Evolutionary conservation across 208 protist genomes (phyloP).

Genomic region (Leishmania major): DNA sequence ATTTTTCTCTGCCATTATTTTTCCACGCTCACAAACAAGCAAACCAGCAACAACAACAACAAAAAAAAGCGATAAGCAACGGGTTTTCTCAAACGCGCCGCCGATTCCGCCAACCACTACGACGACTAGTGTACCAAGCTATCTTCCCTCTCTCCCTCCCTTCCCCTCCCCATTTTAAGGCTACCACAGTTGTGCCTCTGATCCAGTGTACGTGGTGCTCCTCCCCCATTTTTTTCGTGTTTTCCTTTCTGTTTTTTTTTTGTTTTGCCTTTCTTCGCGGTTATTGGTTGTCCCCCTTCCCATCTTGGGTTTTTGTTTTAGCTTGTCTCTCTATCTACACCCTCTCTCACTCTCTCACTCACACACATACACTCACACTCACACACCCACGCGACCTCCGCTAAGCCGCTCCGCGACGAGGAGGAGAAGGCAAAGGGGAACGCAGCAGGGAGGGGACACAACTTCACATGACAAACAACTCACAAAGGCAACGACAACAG

Average conservation of each 20-base stretch:
- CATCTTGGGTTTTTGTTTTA: not conserved
- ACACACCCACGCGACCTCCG: no score
- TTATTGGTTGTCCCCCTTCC: not conserved
- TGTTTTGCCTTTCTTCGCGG: not conserved
- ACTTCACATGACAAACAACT: no score
- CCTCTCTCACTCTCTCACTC: not conserved
- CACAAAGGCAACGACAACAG: no score
- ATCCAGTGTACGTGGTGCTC: not conserved
- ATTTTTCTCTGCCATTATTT: not conserved
- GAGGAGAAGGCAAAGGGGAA: not conserved
- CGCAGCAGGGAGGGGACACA: no score
- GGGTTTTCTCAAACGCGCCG: constrained; percentile 7
- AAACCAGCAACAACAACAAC: not conserved
- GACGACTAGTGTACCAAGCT: not conserved
- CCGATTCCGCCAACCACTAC: not conserved
- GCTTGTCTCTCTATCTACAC: not conserved
- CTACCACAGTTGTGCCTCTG: not conserved
- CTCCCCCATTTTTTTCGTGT: not conserved
- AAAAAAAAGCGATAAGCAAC: not conserved
- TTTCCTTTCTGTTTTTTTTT: not conserved
- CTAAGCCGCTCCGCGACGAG: not conserved
- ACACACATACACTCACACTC: no score
- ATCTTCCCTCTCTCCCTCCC: not conserved
- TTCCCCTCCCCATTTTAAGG: not conserved
- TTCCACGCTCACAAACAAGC: not conserved